Conservation (phyloP, 257 asterid genomes). For the Solanum clarkiae region DNA sequence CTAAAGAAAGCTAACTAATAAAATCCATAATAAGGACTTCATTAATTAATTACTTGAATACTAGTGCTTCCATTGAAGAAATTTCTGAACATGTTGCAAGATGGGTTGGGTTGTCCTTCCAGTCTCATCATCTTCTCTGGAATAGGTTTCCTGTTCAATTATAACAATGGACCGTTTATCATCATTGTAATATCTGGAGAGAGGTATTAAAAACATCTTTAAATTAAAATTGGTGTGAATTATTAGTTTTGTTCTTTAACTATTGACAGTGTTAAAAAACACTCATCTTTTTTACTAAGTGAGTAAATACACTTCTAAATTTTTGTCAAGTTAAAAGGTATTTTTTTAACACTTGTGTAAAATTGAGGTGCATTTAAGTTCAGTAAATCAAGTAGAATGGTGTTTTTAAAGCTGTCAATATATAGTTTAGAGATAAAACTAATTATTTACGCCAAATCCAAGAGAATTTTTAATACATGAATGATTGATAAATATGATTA, state of each 20-base stretch:
- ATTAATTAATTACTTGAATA: neutral
- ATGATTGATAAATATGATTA: neutral
- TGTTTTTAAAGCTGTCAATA: no score
- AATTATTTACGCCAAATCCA: no score
- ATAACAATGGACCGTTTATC: neutral
- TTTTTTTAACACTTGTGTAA: no score
- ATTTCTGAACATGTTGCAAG: conserved; percentile 21
- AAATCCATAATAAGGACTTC: neutral
- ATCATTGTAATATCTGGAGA: neutral
- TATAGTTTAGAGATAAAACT: neutral
- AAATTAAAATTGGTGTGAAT: no score
- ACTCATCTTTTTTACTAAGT: neutral
- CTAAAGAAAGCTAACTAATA: neutral
- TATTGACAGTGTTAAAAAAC: neutral
- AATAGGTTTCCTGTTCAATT: neutral
- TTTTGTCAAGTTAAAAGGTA: no score
- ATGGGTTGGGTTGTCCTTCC: neutral
- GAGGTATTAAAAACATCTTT: no score
- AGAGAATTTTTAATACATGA: neutral
- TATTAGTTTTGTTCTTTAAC: neutral
- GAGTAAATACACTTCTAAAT: no score
- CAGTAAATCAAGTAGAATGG: no score
- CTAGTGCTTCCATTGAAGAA: conserved; percentile 2
- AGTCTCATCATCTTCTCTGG: neutral
- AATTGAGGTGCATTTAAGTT: no score